Conservation (phyloP, 2,329 filamentous ascomycete genomes). For the Colletotrichum eremochloae region DNA sequence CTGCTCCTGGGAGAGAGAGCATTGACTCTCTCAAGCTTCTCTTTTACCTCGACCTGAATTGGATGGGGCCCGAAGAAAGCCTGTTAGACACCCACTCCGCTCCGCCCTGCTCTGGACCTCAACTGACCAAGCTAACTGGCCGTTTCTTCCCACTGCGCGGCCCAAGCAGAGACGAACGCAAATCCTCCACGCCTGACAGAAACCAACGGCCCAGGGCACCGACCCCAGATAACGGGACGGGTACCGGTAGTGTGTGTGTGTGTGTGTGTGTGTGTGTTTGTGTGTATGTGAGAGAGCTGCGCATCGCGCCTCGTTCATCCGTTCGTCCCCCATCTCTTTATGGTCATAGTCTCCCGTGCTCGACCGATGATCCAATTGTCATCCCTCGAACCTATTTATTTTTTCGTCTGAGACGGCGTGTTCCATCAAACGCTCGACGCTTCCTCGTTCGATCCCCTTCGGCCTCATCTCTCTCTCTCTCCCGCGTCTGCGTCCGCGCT, state of each 20-base stretch:
- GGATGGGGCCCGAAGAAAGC: constrained; percentile 25
- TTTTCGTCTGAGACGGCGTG: constrained; percentile 30
- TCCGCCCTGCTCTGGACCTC: not conserved
- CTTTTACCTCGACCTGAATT: constrained; percentile 20
- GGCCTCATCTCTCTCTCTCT: not conserved
- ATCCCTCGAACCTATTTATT: constrained; percentile 4
- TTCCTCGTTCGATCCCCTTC: not conserved
- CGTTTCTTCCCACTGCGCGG: constrained; percentile 32
- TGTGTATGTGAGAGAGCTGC: not conserved
- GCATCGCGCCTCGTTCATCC: constrained; percentile 8
- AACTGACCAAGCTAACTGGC: constrained; percentile 2
- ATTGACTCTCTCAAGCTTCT: constrained; percentile 11
- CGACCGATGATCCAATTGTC: constrained; percentile 5
- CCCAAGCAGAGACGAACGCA: constrained; percentile 38
- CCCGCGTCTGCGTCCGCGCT: not conserved
- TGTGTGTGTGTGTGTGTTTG: not conserved
- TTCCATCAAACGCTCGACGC: constrained; percentile 38
- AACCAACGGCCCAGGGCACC: constrained; percentile 34
- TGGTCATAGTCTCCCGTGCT: constrained; percentile 5
- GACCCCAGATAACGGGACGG: constrained; percentile 28
- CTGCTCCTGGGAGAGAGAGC: constrained; percentile 26
- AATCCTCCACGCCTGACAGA: constrained; percentile 30
- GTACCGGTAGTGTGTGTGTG: constrained; percentile 7
- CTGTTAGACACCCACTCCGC: constrained; percentile 17
- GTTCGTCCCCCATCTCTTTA: constrained; percentile 1